Evolutionary conservation across 129 eudicot genomes (phyloP), one percentile per base, ranked within the genome.

Genomic region (Heracleum sosnowskyi): DNA sequence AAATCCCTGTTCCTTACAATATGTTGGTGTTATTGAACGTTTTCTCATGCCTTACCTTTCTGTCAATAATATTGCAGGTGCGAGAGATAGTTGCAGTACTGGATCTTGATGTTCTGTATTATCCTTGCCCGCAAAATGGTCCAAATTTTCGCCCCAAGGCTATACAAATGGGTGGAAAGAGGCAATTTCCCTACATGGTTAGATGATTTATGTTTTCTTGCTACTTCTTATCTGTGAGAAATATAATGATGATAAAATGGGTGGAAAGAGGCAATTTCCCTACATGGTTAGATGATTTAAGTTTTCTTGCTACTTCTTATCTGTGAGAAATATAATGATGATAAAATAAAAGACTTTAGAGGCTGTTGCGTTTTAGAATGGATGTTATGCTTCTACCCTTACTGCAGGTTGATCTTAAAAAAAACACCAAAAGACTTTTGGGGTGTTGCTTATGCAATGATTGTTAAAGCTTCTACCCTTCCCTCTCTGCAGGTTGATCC

Each of bases 111-210:
- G 93, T 96, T 73, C 73, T 96, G 78, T 96, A 60, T 78, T 96
- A 96, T 89, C 99, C 99, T 63, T 96, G 99, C 84, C 99, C 97
- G 46, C 85, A 91, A 86, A 92, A 90, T 75, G 97, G 99, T 76
- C 99, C 97, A 76, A 96, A 86, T 75, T 96, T 96, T 66, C 99
- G 97, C 70, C 91, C 91, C 81, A 96, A 90, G 82, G 97, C 81
- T 82, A 45, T 44, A 42, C 37, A 74, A n/a, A 29, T 29, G 77
- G 77, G 77, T 74, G 77, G 77, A 74, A 74, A 74, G 46, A 26
- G 49, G 77, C 77, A 74, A 74, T 74, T 74, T 40, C 77, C 77
- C 36, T 74, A 74, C 77, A 74, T 74, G 77, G 77, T 74, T 13
- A 13, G 76, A 74, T 78, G 34, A 77, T 40, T 45, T 63, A 40